Evolutionary conservation across 176 grass and related monocot genomes (phyloP).

Genomic region (Phoenix roebelenii): DNA sequence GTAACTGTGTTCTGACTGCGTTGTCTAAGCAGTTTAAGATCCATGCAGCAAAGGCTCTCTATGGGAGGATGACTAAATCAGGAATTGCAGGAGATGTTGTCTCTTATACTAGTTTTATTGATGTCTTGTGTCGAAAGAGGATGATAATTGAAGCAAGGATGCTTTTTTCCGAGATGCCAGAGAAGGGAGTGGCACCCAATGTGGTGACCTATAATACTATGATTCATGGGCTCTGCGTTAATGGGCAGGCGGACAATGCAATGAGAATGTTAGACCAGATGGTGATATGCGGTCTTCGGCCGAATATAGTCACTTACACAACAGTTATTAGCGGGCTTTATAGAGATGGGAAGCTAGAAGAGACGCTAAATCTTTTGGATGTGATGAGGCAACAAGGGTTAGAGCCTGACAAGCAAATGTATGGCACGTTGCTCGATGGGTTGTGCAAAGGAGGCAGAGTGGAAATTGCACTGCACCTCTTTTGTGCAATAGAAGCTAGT

Average conservation of each 20-base stretch:
- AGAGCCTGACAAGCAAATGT: neutral
- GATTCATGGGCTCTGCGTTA: slow-evolving; percentile 1
- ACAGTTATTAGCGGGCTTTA: neutral
- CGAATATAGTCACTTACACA: neutral
- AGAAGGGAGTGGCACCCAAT: slow-evolving; percentile 5
- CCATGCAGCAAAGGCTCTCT: neutral
- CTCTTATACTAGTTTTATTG: slow-evolving; percentile 6
- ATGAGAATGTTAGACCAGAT: slow-evolving; percentile 1
- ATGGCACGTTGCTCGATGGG: neutral
- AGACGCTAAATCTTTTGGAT: slow-evolving; percentile 6
- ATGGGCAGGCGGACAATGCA: neutral
- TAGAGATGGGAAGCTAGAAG: neutral
- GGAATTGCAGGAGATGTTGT: slow-evolving; percentile 10
- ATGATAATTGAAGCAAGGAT: slow-evolving; percentile 2
- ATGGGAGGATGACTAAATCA: slow-evolving; percentile 7
- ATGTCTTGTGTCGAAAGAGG: slow-evolving; percentile 2
- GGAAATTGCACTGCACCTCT: neutral
- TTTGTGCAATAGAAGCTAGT: neutral
- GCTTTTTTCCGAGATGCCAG: slow-evolving; percentile 14
- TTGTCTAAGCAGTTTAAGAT: slow-evolving; percentile 4
- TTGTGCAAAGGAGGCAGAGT: slow-evolving; percentile 4
- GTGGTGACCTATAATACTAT: slow-evolving; percentile 10
- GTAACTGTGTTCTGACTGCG: neutral
- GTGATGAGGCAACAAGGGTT: neutral
- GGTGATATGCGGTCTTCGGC: neutral